Evolutionary conservation across 306 rosid genomes (phyloP), one percentile per base, ranked within the genome.

Genomic region (Lathyrus oleraceus): DNA sequence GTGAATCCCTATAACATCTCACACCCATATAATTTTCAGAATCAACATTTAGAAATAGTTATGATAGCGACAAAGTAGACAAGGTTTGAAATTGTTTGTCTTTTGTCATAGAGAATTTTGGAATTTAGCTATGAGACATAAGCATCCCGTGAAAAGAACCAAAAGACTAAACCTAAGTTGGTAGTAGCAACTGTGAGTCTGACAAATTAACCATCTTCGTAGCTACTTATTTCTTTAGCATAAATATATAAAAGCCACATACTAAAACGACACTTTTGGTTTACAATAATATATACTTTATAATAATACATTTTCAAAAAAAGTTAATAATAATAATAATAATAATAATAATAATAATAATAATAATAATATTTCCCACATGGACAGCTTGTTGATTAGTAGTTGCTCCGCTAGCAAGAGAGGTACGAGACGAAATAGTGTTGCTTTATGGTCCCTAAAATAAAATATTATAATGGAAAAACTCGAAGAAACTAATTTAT

Each of bases 141-240:
- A 45, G 63, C 30, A 70, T 2, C 71, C 60, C 75, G 75, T 81
- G 81, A 76, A 15, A 61, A 10, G 52, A 81, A 66, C 10, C 72
- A 81, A 66, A 66, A 49, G 75, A 76, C 81, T 30, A 44, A 61
- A 74, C 8, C 61, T 42, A 27, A 73, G 67, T 15, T 40, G 8
- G 12, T 60, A 2, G 16, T 59, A 13, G 10, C 71, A 10, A 48
- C 56, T 58, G 69, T 38, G 42, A 48, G n/a, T 72, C 32, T 0
- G 61, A 72, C 78, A 43, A 68, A 38, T 35, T 53, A 42, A 36
- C n/a, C 70, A 39, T 13, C 56, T 32, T n/a, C 5, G 10, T 4
- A 8, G 5, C 4, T 23, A 39, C 14, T 28, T 42, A 17, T 40
- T 52, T 23, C 5, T 12, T 20, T 20, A 10, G 30, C 15, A 52